Evolutionary conservation across 805 yeast species (phyloP), one percentile per base, ranked within the genome.

Genomic region (Candida anglica): DNA sequence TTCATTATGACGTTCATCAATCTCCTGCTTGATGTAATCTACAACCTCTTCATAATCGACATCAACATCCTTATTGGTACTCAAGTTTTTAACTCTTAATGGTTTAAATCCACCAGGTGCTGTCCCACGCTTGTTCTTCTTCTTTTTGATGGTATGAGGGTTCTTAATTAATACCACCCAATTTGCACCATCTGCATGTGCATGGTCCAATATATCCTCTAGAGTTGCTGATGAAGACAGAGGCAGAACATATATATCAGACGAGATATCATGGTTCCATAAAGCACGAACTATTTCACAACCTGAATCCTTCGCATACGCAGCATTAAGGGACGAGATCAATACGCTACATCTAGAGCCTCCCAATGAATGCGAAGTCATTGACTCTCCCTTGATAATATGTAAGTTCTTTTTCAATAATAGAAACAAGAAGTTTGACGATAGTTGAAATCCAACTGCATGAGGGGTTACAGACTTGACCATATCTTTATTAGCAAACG

Each of bases 381-480:
- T 70, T 66, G 70, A 16, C 63, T 57, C 40, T 68, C 69, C 62
- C 78, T 75, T 4, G 73, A 58, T 18, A 66, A 66, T 42, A 77
- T 73, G 0, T 81, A 60, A 27, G 73, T 72, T 46, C 81, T 54
- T 58, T 42, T 62, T 64, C 56, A 64, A 54, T 36, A 64, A 36
- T 21, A 60, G 39, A 40, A 66, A 64, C 39, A 66, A 38, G 19
- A 62, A 55, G 0, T 63, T 58, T 6, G 66, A 78, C 0, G 93
- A 86, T 36, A 93, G 57, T 41, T 86, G 81, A 50, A 93, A 82
- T 0, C 98, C 98, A 27, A 89, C 97, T 1, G 88, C 95, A 40
- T 50, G 50, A 0, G 61, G 60, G 4, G 61, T 58, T 10, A 41
- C 42, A 6, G 43, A 33, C 19, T 49, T 49, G 1, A 48, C 40